Base-by-base conservation (phyloP, 768 basidiomycete genomes). In the Boletus tylopilopsis region DNA sequence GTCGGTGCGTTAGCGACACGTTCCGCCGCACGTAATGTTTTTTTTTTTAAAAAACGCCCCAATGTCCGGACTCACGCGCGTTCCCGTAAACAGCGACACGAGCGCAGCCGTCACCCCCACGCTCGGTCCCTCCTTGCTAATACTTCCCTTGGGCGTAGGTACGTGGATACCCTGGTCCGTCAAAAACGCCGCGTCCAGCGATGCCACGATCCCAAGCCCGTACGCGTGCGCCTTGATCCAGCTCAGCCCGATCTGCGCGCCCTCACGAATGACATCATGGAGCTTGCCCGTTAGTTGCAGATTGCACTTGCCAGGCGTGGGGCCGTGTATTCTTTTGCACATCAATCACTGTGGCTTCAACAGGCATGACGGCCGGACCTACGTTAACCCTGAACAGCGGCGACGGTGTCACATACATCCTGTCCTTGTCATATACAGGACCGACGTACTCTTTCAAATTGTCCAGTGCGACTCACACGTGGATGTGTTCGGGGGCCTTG, bases 361-460 rank as follows among this genome's bases (percentile, higher is more conserved):
- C 84, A 18, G 94, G 94, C 93, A 98, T 95, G 36, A 97, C 90
- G 5, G 92, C 88, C 4, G 98, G 72, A 16, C 96, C 96, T 13
- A 92, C 95, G 62, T 85, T 88, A 29, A 99, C 96, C 29, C 96
- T 96, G 4, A 92, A n/a, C n/a, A n/a, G 81, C 2, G 95, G 95
- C 0, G 92, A 90, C 1, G 81, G 70, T 30, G 73, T 72, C 12
- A 78, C 76, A 60, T 96, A 99, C 77, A 99, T 80, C 52, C 95
- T 71, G 60, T 98, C 95, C 69, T 91, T 91, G 68, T 97, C 91
- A 67, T 96, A 98, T 37, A 96, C 76, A 8, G 95, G 94, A 0
- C 96, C 96, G 30, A 99, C 94, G 56, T 97, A 99, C 51, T 95
- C 94, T 69, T 94, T 91, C 60, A 99, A 65, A 56, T 91, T 95